Conservation (phyloP, 1,284 basidiomycete species). For the Inonotus hispidus region DNA sequence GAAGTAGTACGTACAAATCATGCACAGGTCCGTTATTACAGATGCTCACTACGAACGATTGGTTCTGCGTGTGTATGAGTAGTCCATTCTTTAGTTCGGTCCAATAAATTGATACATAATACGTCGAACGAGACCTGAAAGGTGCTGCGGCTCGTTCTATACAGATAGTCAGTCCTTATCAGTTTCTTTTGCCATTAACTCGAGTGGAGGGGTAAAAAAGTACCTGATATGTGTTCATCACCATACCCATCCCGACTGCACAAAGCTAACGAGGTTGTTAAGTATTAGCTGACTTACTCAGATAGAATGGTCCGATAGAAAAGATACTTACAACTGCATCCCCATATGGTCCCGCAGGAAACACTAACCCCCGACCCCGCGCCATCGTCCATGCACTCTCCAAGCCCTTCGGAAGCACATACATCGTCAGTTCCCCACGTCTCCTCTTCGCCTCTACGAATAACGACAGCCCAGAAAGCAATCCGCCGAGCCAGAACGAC, state of each 20-base stretch:
- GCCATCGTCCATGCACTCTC: constrained; percentile 85
- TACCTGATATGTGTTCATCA: constrained; percentile 68
- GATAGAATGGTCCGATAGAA: no score
- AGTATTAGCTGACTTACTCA: no score
- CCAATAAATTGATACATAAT: constrained; percentile 92
- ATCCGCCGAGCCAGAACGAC: constrained; percentile 75
- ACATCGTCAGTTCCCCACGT: constrained; percentile 87
- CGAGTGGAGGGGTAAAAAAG: constrained; percentile 5
- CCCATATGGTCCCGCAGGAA: constrained; percentile 67
- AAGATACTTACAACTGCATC: constrained; percentile 56
- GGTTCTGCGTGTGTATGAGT: background rate
- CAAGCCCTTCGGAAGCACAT: constrained; percentile 87
- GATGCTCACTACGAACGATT: no score
- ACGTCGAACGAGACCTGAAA: constrained; percentile 82
- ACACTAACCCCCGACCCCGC: constrained; percentile 72
- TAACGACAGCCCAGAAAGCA: constrained; percentile 72
- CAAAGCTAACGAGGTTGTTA: constrained; percentile 38
- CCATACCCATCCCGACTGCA: constrained; percentile 82
- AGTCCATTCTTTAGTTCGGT: constrained; percentile 54
- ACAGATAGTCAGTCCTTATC: constrained; percentile 29
- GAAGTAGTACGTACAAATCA: no score
- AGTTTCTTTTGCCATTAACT: no score
- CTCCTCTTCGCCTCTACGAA: constrained; percentile 85
- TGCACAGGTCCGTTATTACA: no score
- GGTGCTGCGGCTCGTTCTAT: constrained; percentile 83